Base-by-base conservation (phyloP, 306 rosid species). In the Acacia melanoxylon region DNA sequence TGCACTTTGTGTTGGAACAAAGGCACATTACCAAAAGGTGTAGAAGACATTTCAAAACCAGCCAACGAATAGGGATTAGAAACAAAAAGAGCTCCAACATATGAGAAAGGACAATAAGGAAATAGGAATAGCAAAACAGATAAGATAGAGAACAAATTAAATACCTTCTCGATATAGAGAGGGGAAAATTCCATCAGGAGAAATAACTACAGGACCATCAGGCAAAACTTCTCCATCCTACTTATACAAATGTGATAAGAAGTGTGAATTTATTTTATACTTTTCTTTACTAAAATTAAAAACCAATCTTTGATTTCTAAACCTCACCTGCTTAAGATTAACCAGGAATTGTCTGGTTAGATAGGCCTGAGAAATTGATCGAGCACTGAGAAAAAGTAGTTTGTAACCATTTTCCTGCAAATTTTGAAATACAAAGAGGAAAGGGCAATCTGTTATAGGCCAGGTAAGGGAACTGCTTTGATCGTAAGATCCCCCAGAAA, bases 171-270 rank as follows among this genome's bases (percentile, higher is more conserved):
- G 94, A 80, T 86, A 96, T 42, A 96, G 90, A 82, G 99, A 96
- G 78, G 99, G 98, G 67, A 96, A 93, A 76, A 96, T 93, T 69
- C 98, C 99, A 22, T 96, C 97, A 2, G 99, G 99, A 76, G 99
- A 93, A 83, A 96, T 96, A 87, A 93, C 93, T 81, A 96, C 97
- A 41, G 99, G 99, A 49, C 98, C 99, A 69, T 92, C 97, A 4
- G 99, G 99, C 68, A 96, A 84, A 85, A 90, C 91, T 87, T 93
- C 92, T 74, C 97, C 99, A 80, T 93, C 94, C 99, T 96, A 86
- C 81, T 84, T 40, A 45, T 59, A 80, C 27, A 74, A 68, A 80
- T 76, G 77, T 63, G 71, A 80, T 44, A 81, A 51, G 69, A 52
- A 85, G 72, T 52, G 45, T 41, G 68, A 72, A 68, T 48, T 40